These are phyloP conservation scores for Penicillium polonicum DNA, from an alignment of 2,329 filamentous ascomycete species.

Conservation along the genomic window DNA sequence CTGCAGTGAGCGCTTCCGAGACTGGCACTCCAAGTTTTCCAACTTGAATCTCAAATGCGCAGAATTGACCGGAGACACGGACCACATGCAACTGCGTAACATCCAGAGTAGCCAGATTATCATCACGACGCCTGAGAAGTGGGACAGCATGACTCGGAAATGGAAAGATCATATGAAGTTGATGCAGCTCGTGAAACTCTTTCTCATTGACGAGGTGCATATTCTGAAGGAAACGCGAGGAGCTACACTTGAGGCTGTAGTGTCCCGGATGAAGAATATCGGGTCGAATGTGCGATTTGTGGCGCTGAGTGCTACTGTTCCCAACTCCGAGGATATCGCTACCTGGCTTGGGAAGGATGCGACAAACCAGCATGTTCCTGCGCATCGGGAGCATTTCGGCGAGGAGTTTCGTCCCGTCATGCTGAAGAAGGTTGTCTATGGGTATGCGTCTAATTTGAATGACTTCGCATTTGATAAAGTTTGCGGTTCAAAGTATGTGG, in stretches of 20 bases:
- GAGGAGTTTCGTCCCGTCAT: slow-evolving; percentile 79
- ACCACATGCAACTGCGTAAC: slow-evolving; percentile 61
- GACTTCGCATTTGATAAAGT: slow-evolving; percentile 75
- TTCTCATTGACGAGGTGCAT: slow-evolving; percentile 85
- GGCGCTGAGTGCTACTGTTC: slow-evolving; percentile 78
- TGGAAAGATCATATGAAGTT: slow-evolving; percentile 78
- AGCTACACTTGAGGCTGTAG: slow-evolving; percentile 77
- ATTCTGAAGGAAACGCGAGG: slow-evolving; percentile 78
- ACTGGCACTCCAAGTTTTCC: slow-evolving; percentile 75
- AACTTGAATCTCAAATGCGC: slow-evolving; percentile 66
- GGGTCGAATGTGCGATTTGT: slow-evolving; percentile 74
- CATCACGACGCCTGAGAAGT: slow-evolving; percentile 85
- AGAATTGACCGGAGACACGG: slow-evolving; percentile 80
- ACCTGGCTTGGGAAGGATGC: slow-evolving; percentile 71
- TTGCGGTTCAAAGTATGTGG: slow-evolving; percentile 58
- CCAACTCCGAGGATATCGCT: slow-evolving; percentile 77
- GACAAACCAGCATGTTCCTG: slow-evolving; percentile 60
- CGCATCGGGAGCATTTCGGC: slow-evolving; percentile 67
- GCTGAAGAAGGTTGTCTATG: slow-evolving; percentile 73
- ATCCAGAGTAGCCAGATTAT: slow-evolving; percentile 78
- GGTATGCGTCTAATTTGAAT: slow-evolving; percentile 63
- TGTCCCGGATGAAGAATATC: slow-evolving; percentile 83
- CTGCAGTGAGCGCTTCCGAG: slow-evolving; percentile 71
- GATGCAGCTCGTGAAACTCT: slow-evolving; percentile 72
- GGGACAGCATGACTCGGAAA: slow-evolving; percentile 84